phyloP scores from a whole-genome alignment of 305 asterid species.

The Fraxinus ornus region DNA sequence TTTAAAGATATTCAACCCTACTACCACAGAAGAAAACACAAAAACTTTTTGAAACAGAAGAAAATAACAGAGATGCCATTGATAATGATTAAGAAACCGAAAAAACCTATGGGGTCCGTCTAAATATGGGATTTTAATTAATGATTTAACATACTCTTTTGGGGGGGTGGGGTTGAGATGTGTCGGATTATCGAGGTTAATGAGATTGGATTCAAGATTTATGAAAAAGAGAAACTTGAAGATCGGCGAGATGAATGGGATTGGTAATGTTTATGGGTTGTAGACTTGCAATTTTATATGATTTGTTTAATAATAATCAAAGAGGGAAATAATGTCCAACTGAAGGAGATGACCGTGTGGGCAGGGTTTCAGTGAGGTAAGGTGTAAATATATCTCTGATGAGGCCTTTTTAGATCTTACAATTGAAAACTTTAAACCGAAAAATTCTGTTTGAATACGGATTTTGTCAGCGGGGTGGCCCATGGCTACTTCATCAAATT shows the following conservation, averaged over 20 bases:
- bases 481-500: not conserved
- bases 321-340: constrained; percentile 16
- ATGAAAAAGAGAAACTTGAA: not conserved
- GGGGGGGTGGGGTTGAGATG: not conserved
- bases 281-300: not conserved
- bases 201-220: not conserved
- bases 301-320: not conserved
- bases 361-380: constrained; percentile 5
- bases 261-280: not conserved
- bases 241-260: not conserved
- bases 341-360: constrained; percentile 24
- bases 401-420: not conserved
- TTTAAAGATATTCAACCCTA: not conserved
- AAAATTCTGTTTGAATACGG: not conserved
- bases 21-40: not conserved
- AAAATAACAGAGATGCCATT: not conserved
- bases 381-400: not conserved
- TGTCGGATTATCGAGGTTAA: not conserved
- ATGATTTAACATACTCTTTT: not conserved
- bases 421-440: not conserved
- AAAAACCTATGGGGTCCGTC: not conserved
- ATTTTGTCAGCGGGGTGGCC: not conserved
- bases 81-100: not conserved
- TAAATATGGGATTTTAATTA: not conserved
- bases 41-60: not conserved